Conservation (phyloP, 2,329 filamentous ascomycete genomes). For the Raffaelea arxii region DNA sequence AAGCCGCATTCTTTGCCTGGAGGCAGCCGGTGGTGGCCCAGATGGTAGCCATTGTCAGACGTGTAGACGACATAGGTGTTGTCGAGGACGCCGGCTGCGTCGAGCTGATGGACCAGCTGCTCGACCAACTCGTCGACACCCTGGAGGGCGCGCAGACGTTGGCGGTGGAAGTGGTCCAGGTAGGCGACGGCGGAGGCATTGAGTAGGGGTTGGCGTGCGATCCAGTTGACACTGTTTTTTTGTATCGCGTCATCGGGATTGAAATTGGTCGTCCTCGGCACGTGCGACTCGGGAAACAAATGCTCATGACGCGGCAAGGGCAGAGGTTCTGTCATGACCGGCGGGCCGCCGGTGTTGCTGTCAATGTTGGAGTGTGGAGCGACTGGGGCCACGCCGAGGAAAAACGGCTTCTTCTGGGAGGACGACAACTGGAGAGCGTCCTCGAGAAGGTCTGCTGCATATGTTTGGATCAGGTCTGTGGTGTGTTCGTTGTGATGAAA, state of each 20-base stretch:
- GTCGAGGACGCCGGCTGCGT: slow-evolving; percentile 45
- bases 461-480: slow-evolving; percentile 46
- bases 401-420: slow-evolving; percentile 49
- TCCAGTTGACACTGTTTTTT: slow-evolving; percentile 35
- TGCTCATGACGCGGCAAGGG: slow-evolving; percentile 49
- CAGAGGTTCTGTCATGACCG: slow-evolving; percentile 35
- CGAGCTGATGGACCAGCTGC: slow-evolving; percentile 30
- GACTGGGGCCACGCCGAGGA: slow-evolving; percentile 54
- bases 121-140: slow-evolving; percentile 45
- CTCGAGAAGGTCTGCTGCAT: slow-evolving; percentile 49
- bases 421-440: too few relatives aligned
- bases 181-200: slow-evolving; percentile 31
- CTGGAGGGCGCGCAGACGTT: slow-evolving; percentile 40
- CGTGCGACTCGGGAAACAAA: slow-evolving; percentile 47
- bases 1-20: slow-evolving; percentile 48
- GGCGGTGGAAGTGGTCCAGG: slow-evolving; percentile 41
- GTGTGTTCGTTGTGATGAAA: slow-evolving; percentile 45
- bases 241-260: slow-evolving; percentile 50
- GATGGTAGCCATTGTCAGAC: slow-evolving; percentile 49
- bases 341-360: slow-evolving; percentile 9
- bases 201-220: slow-evolving; percentile 29
- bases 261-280: slow-evolving; percentile 55
- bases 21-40: slow-evolving; percentile 45
- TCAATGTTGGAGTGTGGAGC: slow-evolving; percentile 53
- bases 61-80: slow-evolving; percentile 49